Percentiles rank a stretch among this genome's conserved stretches.
Conservation (phyloP, 371 early-diverging fungal species). For the Mucor plumbeus region DNA sequence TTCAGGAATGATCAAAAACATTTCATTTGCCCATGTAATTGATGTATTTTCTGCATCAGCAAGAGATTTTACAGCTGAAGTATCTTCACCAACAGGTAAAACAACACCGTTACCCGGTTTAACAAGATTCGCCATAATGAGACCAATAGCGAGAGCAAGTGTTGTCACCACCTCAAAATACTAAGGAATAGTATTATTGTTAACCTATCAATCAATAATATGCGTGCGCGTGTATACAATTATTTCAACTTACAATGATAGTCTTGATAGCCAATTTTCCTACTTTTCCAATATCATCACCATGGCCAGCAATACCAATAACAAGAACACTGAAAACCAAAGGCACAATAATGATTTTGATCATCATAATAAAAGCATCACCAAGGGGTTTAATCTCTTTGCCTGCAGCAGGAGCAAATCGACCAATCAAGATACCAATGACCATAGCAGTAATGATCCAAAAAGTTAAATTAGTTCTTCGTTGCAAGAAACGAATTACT, state of each 20-base stretch:
- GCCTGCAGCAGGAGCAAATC: constrained; percentile 56
- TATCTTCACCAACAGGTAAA: constrained; percentile 26
- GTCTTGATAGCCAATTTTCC: constrained; percentile 70
- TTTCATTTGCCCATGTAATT: constrained; percentile 62
- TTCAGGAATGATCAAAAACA: constrained; percentile 62
- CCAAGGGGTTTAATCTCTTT: constrained; percentile 58
- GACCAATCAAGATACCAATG: constrained; percentile 69
- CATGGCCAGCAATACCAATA: constrained; percentile 77
- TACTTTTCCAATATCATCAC: constrained; percentile 67
- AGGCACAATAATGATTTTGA: constrained; percentile 72
- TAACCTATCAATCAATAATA: too few relatives aligned
- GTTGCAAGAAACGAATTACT: constrained; percentile 13
- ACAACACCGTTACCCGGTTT: constrained; percentile 65
- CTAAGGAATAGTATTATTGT: too few relatives aligned
- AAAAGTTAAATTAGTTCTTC: constrained; percentile 58
- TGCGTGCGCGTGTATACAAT: too few relatives aligned
- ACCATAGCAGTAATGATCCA: constrained; percentile 68
- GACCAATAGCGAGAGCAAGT: constrained; percentile 73
- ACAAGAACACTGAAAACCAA: constrained; percentile 66
- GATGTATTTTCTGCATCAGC: constrained; percentile 31
- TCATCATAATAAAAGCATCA: constrained; percentile 70
- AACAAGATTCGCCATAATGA: constrained; percentile 69
- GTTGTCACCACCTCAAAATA: constrained; percentile 74
- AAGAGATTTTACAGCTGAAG: constrained; percentile 27
- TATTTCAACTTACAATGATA: constrained; percentile 32